Evolutionary conservation across 805 yeast genomes (phyloP), one percentile per base, ranked within the genome.

Genomic region (Candida qinlingensis): DNA sequence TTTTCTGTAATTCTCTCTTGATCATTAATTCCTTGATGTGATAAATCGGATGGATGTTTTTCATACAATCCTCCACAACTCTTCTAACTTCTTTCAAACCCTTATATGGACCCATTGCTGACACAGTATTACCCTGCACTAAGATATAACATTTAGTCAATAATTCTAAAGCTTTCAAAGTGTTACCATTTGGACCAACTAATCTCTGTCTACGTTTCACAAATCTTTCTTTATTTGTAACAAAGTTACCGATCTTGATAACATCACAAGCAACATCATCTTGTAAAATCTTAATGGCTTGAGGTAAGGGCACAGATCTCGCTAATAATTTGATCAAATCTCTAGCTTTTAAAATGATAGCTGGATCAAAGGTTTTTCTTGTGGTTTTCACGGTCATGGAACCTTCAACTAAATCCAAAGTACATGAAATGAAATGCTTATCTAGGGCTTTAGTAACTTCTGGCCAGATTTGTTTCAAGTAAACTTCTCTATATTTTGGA

Each of bases 11-110:
- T 69, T 94, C 99, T 67, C 94, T 85, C 70, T 91, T 92, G 65
- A 94, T 92, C 99, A 94, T 94, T 53, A 94, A 75, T 67, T 94
- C 99, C 67, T 94, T 94, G 63, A 94, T 92, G 66, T 94, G 92
- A 69, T 94, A 94, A 52, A 94, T 92, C n/a, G 99, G 99, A 66
- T 94, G 99, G 11, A 94, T 76, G 60, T 94, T 94, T 63, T 77
- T 81, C 99, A 94, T 94, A 69, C 98, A 94, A 65, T 94, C 99
- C 66, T 92, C 98, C 38, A 94, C 96, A 34, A 94, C 90, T 63
- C 98, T 79, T 68, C 98, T 80, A 7, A 89, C 81, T 55, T 87
- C 95, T 65, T 94, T 94, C 54, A 94, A 73, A 6, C 98, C 98
- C 64, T 86, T 89, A 71, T 72, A 91, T 29, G 96, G 92, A 8